Evolutionary conservation across 306 rosid species (phyloP), one percentile per base, ranked within the genome.

Genomic region (Sophora flavescens): DNA sequence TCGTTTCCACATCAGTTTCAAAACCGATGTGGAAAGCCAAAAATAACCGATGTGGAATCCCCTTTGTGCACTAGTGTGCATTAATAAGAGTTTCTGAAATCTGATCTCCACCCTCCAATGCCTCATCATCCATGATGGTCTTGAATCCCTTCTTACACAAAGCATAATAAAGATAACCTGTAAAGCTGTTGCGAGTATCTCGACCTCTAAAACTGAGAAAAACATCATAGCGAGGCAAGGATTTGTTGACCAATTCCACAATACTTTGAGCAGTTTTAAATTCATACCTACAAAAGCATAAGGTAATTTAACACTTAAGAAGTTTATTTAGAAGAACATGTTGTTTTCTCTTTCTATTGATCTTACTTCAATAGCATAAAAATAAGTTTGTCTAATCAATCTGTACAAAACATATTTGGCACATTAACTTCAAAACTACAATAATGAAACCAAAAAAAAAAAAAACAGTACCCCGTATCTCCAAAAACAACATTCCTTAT

Each of bases 61-160:
- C n/a, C n/a, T n/a, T n/a, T n/a, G n/a, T n/a, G n/a, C n/a, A n/a
- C n/a, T n/a, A n/a, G n/a, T n/a, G n/a, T n/a, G n/a, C 76, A 3
- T 56, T 5, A 3, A 57, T 7, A 41, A 72, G 68, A 8, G 44
- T 8, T 2, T 12, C 3, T 72, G 68, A 41, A 72, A 72, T 58
- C 2, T 72, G 42, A 3, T 72, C 35, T 10, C 77, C 67, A 42
- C 77, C 32, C 44, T 41, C 30, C 68, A 72, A 58, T 42, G 30
- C 68, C 3, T 39, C 68, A 5, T 72, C 77, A 58, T 72, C 77
- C 77, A 72, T 72, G 77, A 41, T 57, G 6, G 38, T 57, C 0
- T 39, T 72, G 54, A 72, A 12, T 41, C 67, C 67, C 15, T 17
- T 35, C 1, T 3, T 18, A 5, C 67, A 0, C 30, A 72, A 14